phyloP scores from a whole-genome alignment of 139 green algal genomes.

The Monoraphidium neglectum region DNA sequence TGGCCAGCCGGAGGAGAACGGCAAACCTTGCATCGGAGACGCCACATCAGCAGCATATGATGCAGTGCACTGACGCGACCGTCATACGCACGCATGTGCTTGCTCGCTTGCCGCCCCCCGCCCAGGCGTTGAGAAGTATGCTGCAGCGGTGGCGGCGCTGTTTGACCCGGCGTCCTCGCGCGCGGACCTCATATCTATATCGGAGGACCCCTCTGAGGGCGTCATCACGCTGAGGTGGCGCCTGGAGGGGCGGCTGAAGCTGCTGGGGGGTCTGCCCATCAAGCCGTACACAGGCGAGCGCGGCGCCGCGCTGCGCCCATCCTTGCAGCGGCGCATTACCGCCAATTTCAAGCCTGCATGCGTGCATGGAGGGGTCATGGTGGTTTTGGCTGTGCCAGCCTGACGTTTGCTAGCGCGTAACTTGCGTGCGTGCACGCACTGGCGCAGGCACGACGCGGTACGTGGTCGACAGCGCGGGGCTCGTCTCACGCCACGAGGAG shows the following conservation, averaged over 20 bases:
- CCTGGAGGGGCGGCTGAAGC: constrained; percentile 43
- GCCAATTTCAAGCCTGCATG: not conserved
- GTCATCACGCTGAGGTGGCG: constrained; percentile 48
- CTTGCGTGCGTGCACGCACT: not conserved
- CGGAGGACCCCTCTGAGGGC: not conserved
- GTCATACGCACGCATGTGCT: no score
- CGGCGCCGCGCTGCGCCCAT: constrained; percentile 11
- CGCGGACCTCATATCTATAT: constrained; percentile 50
- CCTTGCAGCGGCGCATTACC: not conserved
- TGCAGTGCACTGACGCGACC: not conserved
- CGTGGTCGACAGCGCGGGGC: constrained; percentile 9
- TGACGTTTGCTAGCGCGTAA: not conserved
- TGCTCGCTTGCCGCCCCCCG: not conserved
- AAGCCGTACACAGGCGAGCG: constrained; percentile 60
- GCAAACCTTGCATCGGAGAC: not conserved
- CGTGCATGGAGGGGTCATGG: not conserved
- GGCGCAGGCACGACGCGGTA: not conserved
- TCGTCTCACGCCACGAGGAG: constrained; percentile 48
- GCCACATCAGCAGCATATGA: not conserved
- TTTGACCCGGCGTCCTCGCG: constrained; percentile 49
- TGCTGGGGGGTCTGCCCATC: constrained; percentile 36
- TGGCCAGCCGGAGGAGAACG: no score
- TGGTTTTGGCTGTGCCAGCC: no score
- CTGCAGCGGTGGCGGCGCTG: constrained; percentile 44
- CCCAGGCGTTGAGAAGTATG: constrained; percentile 47